phyloP scores from a whole-genome alignment of 2,329 filamentous ascomycete species.

The Talaromyces albobiverticillius region DNA sequence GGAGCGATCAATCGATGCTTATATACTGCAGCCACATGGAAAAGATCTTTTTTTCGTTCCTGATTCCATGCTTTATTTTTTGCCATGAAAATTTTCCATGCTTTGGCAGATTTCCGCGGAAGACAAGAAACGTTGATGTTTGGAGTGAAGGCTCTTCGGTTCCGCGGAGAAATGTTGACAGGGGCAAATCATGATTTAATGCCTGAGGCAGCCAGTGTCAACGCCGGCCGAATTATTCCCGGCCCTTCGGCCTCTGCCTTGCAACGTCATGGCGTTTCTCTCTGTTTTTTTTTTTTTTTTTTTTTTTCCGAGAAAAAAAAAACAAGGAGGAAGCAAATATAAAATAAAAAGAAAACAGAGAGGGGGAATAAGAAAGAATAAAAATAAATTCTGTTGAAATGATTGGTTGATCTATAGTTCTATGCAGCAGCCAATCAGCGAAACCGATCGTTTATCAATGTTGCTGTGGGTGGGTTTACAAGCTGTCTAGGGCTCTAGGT shows the following conservation, averaged over 20 bases:
- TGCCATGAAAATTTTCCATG: background rate
- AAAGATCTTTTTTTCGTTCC: background rate
- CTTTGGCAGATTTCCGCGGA: conserved; percentile 4
- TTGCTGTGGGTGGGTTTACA: background rate
- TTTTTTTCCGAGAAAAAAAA: too few relatives aligned
- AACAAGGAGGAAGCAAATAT: background rate
- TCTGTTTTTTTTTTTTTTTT: too few relatives aligned
- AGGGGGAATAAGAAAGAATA: background rate
- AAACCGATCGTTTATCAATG: background rate
- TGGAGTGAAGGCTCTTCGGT: background rate
- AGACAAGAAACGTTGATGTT: background rate
- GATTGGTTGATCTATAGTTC: background rate
- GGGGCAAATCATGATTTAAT: background rate
- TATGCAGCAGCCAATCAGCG: background rate
- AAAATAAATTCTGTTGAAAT: background rate
- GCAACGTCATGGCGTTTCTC: too few relatives aligned
- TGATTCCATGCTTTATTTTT: background rate
- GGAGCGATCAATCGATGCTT: background rate
- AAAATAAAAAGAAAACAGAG: background rate
- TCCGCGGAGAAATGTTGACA: conserved; percentile 6
- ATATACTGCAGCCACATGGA: background rate
- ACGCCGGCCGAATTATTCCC: too few relatives aligned
- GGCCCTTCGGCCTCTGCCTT: too few relatives aligned
- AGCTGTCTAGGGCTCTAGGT: background rate
- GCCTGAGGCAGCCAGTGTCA: too few relatives aligned